Conservation (phyloP, 73 alveolate genomes). For the Paramecium pentaurelia region DNA sequence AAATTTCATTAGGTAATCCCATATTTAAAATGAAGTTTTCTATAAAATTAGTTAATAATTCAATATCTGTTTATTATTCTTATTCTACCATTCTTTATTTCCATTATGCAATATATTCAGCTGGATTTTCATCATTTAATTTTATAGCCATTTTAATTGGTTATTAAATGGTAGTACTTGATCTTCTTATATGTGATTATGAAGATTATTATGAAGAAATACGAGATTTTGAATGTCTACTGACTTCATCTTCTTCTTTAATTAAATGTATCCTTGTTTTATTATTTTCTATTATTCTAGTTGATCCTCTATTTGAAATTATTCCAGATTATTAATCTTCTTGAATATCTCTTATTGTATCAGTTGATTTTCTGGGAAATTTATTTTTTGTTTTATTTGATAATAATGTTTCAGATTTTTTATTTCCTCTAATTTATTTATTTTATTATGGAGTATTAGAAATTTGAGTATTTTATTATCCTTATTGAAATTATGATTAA, state of each 20-base stretch:
- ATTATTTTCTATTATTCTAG: not conserved
- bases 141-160: not conserved
- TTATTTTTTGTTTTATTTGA: not conserved
- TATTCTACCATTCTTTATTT: not conserved
- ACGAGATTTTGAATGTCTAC: conserved; percentile 12
- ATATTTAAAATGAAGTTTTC: not conserved
- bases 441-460: not conserved
- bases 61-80: not conserved
- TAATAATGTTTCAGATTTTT: not conserved
- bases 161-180: not conserved
- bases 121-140: not conserved
- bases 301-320: not conserved
- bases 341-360: not conserved
- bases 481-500: not conserved
- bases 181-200: not conserved
- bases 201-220: not conserved
- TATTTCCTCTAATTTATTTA: not conserved
- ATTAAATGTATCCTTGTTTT: not conserved
- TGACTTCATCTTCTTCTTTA: conserved; percentile 10
- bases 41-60: not conserved
- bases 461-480: no score
- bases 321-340: not conserved
- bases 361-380: not conserved
- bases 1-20: not conserved
- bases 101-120: not conserved